Conservation (phyloP, 768 basidiomycete genomes). For the Auriscalpium microsporum region DNA sequence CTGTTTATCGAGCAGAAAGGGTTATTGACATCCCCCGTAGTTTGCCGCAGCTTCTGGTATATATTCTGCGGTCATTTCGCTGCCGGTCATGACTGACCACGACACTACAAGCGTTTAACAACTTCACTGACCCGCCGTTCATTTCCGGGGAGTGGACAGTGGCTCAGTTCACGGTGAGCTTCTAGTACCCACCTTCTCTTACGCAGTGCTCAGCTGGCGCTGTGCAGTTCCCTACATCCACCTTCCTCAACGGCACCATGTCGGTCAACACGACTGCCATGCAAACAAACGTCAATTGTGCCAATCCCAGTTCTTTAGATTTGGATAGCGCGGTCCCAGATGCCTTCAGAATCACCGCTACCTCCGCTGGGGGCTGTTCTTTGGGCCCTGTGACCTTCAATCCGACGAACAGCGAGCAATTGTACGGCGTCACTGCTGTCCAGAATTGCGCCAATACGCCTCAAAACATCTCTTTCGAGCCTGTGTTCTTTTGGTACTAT, state of each 20-base stretch:
- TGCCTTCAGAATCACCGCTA: slow-evolving; percentile 33
- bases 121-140: slow-evolving; percentile 51
- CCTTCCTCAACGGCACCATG: slow-evolving; percentile 45
- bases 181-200: not conserved
- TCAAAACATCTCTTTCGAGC: slow-evolving; percentile 33
- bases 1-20: slow-evolving; percentile 17
- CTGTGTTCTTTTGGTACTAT: slow-evolving; percentile 66
- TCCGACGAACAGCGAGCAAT: slow-evolving; percentile 29
- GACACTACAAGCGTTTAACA: slow-evolving; percentile 32
- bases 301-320: slow-evolving; percentile 23
- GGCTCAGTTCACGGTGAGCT: slow-evolving; percentile 40
- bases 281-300: slow-evolving; percentile 40
- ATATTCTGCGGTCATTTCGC: not conserved
- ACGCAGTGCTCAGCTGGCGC: too few relatives aligned
- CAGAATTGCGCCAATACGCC: slow-evolving; percentile 23
- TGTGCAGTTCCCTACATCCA: slow-evolving; percentile 34
- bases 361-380: slow-evolving; percentile 40
- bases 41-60: slow-evolving; percentile 12
- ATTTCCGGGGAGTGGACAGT: slow-evolving; percentile 43
- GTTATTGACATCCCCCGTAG: not conserved
- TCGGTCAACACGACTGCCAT: slow-evolving; percentile 43
- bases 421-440: slow-evolving; percentile 43
- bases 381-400: slow-evolving; percentile 28
- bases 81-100: slow-evolving; percentile 23
- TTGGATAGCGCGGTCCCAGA: slow-evolving; percentile 19